Percentiles rank a stretch among this genome's conserved stretches.
These are phyloP conservation scores for Wickerhamiella parazyma DNA, from an alignment of 805 yeast species.

Conservation along the genomic window DNA sequence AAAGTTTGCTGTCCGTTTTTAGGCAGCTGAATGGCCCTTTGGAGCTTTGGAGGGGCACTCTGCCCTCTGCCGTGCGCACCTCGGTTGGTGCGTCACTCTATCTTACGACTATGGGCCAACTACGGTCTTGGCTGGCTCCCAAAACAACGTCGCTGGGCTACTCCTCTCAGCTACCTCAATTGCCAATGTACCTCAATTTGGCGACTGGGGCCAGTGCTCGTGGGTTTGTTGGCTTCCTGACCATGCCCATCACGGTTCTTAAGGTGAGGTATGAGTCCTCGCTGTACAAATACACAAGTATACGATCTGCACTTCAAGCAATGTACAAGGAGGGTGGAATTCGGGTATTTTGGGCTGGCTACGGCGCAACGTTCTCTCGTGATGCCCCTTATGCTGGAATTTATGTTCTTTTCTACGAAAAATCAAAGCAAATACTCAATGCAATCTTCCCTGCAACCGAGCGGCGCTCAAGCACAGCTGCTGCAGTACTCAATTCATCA, in stretches of 20 bases:
- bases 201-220: conserved; percentile 67
- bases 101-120: conserved; percentile 52
- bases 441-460: conserved; percentile 21
- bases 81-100: conserved; percentile 85
- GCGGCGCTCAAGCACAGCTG: conserved; percentile 24
- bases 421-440: conserved; percentile 48
- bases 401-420: conserved; percentile 74
- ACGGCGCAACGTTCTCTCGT: conserved; percentile 70
- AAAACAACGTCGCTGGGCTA: conserved; percentile 12
- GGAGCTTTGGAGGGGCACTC: conserved; percentile 83
- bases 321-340: conserved; percentile 42
- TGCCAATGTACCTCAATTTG: conserved; percentile 56
- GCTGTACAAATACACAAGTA: conserved; percentile 51
- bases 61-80: conserved; percentile 81
- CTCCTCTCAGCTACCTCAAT: conserved; percentile 42
- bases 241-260: conserved; percentile 89
- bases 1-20: conserved; percentile 18
- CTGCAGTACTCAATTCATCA: conserved; percentile 50
- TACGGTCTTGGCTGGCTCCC: conserved; percentile 38
- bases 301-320: conserved; percentile 44
- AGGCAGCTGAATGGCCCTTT: conserved; percentile 17
- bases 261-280: conserved; percentile 85
- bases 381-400: conserved; percentile 97
- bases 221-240: conserved; percentile 65
- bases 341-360: conserved; percentile 72